A percentile compares a stretch with the other conserved stretches of the same genome.
These are phyloP conservation scores for Torulaspora indica DNA, from an alignment of 805 yeast genomes.

Conservation along the genomic window DNA sequence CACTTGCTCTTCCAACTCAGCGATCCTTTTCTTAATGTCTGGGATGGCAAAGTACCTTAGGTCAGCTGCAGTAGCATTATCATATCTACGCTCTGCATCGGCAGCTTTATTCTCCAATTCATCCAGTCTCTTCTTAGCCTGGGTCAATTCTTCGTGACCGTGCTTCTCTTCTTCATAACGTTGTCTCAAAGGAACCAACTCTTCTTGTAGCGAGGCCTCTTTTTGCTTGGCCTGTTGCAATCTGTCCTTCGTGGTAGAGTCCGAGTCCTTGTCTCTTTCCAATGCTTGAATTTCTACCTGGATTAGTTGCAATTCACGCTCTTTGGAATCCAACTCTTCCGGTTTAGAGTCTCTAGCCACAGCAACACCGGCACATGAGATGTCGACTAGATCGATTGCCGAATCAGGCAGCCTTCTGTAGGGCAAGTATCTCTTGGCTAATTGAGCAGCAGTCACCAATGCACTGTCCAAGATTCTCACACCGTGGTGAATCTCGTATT, in stretches of 20 bases:
- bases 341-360: constrained; percentile 98
- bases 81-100: constrained; percentile 97
- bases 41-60: constrained; percentile 96
- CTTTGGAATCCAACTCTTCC: constrained; percentile 89
- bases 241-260: constrained; percentile 77
- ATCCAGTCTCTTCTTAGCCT: constrained; percentile 84
- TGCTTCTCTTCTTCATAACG: constrained; percentile 80
- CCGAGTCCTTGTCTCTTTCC: constrained; percentile 90
- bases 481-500: constrained; percentile 96
- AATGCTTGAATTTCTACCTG: constrained; percentile 96
- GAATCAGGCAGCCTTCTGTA: constrained; percentile 95
- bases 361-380: constrained; percentile 94
- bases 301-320: constrained; percentile 83
- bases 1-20: constrained; percentile 65
- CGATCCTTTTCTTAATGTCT: constrained; percentile 73
- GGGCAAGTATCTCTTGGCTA: constrained; percentile 90
- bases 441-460: constrained; percentile 86
- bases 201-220: constrained; percentile 80
- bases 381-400: constrained; percentile 94
- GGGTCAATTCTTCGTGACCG: constrained; percentile 86
- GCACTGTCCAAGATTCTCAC: constrained; percentile 94
- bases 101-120: constrained; percentile 88
- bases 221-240: constrained; percentile 70
- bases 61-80: constrained; percentile 92
- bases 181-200: constrained; percentile 77